These are phyloP conservation scores for Epichloe glyceriae DNA, from an alignment of 2,329 filamentous ascomycete genomes.

Conservation along the genomic window DNA sequence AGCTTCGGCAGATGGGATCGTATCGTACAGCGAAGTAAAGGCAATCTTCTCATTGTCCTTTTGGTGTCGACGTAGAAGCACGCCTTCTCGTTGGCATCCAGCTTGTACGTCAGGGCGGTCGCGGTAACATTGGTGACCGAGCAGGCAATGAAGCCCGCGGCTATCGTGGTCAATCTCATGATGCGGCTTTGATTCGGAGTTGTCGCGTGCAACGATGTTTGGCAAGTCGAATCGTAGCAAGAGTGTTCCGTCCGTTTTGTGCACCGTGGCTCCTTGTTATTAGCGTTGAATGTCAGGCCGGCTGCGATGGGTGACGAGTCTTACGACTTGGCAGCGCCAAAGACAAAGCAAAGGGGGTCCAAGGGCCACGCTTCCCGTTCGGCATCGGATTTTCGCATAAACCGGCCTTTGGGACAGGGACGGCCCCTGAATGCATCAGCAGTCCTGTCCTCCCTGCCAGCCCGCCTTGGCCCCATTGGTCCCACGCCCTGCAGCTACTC, in stretches of 20 bases:
- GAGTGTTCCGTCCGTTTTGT: neutral
- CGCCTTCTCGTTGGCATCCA: constrained; percentile 80
- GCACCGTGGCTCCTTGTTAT: constrained; percentile 4
- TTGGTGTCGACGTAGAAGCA: constrained; percentile 85
- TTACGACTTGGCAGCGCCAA: neutral
- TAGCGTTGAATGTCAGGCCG: neutral
- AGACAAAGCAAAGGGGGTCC: neutral
- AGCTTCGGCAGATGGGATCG: neutral
- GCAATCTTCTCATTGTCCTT: constrained; percentile 77
- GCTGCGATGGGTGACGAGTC: neutral
- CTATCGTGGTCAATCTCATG: constrained; percentile 54
- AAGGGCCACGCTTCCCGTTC: constrained; percentile 10
- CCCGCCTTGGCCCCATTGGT: neutral
- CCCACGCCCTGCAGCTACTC: neutral
- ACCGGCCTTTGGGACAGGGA: constrained; percentile 6
- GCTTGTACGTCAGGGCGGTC: constrained; percentile 88
- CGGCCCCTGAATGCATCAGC: too few species aligned
- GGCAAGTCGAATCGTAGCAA: constrained; percentile 1
- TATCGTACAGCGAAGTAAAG: constrained; percentile 69
- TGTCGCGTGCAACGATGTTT: constrained; percentile 15
- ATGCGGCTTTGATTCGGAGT: constrained; percentile 16
- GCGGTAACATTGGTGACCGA: constrained; percentile 60
- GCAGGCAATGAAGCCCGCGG: constrained; percentile 58
- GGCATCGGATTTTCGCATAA: constrained; percentile 12
- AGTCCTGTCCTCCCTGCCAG: neutral